A percentile compares a stretch with the other conserved stretches of the same genome.
phyloP scores from a whole-genome alignment of 805 yeast genomes.

The Saturnispora besseyi region DNA sequence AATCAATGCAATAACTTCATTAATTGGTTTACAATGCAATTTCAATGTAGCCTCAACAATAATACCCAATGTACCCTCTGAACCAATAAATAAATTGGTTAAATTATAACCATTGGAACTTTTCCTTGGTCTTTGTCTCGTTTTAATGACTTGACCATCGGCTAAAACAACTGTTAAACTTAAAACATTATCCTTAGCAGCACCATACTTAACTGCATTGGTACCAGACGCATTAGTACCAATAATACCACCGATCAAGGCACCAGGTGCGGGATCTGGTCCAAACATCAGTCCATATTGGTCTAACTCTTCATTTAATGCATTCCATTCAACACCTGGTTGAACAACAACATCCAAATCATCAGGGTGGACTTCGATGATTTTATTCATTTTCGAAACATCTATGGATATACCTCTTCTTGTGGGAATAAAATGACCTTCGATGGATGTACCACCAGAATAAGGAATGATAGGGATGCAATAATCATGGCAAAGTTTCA shows the following conservation, averaged over 20 bases:
- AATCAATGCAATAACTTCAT: constrained; percentile 61
- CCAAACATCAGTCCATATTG: constrained; percentile 55
- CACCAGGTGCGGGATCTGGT: constrained; percentile 74
- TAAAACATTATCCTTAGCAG: constrained; percentile 65
- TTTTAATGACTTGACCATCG: constrained; percentile 70
- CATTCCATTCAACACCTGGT: constrained; percentile 75
- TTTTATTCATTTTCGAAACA: constrained; percentile 50
- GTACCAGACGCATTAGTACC: constrained; percentile 76
- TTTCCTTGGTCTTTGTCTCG: constrained; percentile 66
- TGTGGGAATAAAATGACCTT: constrained; percentile 69
- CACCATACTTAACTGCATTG: constrained; percentile 69
- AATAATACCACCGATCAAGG: constrained; percentile 67
- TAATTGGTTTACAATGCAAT: constrained; percentile 53
- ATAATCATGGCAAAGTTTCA: constrained; percentile 55
- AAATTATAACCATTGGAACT: constrained; percentile 74
- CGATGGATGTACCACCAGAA: constrained; percentile 71
- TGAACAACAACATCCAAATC: constrained; percentile 72
- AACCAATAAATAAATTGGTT: constrained; percentile 66
- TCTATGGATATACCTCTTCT: constrained; percentile 56
- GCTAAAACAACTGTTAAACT: constrained; percentile 67
- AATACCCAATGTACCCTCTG: constrained; percentile 74
- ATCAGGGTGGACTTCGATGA: constrained; percentile 46
- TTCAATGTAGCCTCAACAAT: constrained; percentile 71
- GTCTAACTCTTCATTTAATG: constrained; percentile 43
- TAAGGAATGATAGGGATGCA: constrained; percentile 63